Evolutionary conservation across 495 filamentous ascomycete genomes (phyloP).

Genomic region (Hyaloscypha variabilis): DNA sequence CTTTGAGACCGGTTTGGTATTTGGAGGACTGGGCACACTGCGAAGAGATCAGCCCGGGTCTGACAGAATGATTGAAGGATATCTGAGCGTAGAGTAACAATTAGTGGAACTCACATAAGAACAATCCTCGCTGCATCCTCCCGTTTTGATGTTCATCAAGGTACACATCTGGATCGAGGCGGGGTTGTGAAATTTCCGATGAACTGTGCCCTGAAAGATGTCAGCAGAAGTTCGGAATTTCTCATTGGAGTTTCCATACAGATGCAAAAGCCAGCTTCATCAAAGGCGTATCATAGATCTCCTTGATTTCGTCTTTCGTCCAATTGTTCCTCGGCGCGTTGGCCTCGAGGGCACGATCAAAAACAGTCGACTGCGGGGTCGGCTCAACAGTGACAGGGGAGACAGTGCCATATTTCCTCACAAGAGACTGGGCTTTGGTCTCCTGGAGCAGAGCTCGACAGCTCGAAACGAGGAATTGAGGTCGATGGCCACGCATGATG

Average conservation of each 20-base stretch:
- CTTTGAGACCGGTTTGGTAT: conserved; percentile 75
- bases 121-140: conserved; percentile 86
- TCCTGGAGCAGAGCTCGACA: conserved; percentile 22
- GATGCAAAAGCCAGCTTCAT: conserved; percentile 75
- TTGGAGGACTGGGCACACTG: conserved; percentile 79
- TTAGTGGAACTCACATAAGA: conserved; percentile 52
- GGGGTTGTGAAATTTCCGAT: conserved; percentile 81
- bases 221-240: not conserved
- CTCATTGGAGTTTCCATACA: conserved; percentile 46
- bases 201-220: conserved; percentile 60
- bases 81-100: not conserved
- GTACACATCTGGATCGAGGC: conserved; percentile 84
- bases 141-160: conserved; percentile 94
- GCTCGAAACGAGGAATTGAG: conserved; percentile 19
- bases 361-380: conserved; percentile 26
- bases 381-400: conserved; percentile 5
- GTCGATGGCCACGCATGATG: conserved; percentile 25
- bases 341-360: conserved; percentile 59
- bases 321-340: conserved; percentile 66
- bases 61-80: not conserved
- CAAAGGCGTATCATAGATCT: conserved; percentile 77
- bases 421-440: conserved; percentile 12
- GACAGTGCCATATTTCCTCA: conserved; percentile 30
- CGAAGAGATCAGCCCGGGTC: not conserved
- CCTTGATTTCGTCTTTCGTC: conserved; percentile 75